Percentiles rank a stretch among this genome's conserved stretches.
These are phyloP conservation scores for Ambrosiella xylebori DNA, from an alignment of 2,329 filamentous ascomycete species.

Conservation along the genomic window DNA sequence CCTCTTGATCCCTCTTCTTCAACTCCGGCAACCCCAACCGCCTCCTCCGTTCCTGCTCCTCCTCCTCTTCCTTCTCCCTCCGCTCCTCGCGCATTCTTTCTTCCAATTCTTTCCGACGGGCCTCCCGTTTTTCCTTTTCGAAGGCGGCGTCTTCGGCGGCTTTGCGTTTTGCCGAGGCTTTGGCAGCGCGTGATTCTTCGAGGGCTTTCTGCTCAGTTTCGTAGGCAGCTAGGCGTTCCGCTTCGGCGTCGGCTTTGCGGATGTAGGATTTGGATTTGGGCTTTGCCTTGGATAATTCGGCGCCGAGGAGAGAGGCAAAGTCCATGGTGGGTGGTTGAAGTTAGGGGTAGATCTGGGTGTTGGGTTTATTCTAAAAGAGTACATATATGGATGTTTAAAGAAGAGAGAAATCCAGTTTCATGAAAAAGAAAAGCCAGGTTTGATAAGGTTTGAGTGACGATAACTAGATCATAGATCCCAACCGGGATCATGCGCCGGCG, in stretches of 20 bases:
- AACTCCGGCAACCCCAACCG: constrained; percentile 67
- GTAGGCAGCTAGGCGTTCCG: constrained; percentile 64
- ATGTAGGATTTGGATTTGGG: constrained; percentile 52
- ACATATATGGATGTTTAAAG: not conserved
- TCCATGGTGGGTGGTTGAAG: constrained; percentile 47
- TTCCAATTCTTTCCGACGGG: constrained; percentile 65
- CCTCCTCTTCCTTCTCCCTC: constrained; percentile 55
- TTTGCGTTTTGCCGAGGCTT: constrained; percentile 64
- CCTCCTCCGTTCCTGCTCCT: constrained; percentile 56
- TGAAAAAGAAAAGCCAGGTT: no score
- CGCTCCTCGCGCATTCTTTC: constrained; percentile 56
- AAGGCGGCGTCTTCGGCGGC: constrained; percentile 69
- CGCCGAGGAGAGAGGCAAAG: constrained; percentile 83
- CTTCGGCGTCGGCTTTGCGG: constrained; percentile 73
- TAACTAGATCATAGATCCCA: not conserved
- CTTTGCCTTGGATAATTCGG: constrained; percentile 76
- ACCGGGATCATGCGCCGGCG: not conserved
- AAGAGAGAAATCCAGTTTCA: not conserved
- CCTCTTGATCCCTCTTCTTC: constrained; percentile 27
- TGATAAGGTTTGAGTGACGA: no score
- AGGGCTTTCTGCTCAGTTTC: constrained; percentile 60
- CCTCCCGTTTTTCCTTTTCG: constrained; percentile 52
- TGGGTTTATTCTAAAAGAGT: not conserved
- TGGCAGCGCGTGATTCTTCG: constrained; percentile 53
- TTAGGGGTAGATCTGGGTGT: not conserved